Base-by-base conservation (phyloP, 176 grass and related monocot species). In the Oryza meyeriana region DNA sequence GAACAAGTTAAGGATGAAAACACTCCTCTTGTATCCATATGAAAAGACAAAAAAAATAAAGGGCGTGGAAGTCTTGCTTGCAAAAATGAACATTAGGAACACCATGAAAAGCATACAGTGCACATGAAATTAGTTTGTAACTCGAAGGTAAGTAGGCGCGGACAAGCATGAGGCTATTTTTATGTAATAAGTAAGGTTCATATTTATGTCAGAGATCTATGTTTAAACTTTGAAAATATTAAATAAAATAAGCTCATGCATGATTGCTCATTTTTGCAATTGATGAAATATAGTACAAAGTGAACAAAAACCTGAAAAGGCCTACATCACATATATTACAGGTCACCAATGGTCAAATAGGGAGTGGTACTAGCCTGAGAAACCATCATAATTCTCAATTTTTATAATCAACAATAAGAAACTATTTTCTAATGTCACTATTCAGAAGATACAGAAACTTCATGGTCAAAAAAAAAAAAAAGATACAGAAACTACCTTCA, bases 401-500 rank as follows among this genome's bases (percentile, higher is more conserved):
- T 18, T 65, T 70, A 86, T 14, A 26, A 24, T 31, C 22, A 66
- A 79, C 61, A 85, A 12, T 75, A 78, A 81, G 13, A 85, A 74
- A 29, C 9, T 81, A 81, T 58, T 88, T 76, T n/a, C n/a, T 58
- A 35, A 76, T 83, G 85, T 39, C 71, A 52, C 71, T 76, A 73
- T 38, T 70, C 72, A 30, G 64, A 86, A 83, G 74, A 78, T 85
- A 85, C 71, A 85, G 81, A 81, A 87, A 85, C 79, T 88, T n/a
- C n/a, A n/a, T n/a, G n/a, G n/a, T n/a, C n/a, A n/a, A n/a, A n/a
- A n/a, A n/a, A n/a, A n/a, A n/a, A n/a, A n/a, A n/a, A n/a, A 86
- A 83, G 74, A 78, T 85, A 85, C 71, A 85, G 81, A 81, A 87
- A 85, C 79, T 88, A 94, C 88, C 85, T 83, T 85, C 65, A 77